Evolutionary conservation across 176 grass and related monocot species (phyloP).

Genomic region (Paspalum notatum): DNA sequence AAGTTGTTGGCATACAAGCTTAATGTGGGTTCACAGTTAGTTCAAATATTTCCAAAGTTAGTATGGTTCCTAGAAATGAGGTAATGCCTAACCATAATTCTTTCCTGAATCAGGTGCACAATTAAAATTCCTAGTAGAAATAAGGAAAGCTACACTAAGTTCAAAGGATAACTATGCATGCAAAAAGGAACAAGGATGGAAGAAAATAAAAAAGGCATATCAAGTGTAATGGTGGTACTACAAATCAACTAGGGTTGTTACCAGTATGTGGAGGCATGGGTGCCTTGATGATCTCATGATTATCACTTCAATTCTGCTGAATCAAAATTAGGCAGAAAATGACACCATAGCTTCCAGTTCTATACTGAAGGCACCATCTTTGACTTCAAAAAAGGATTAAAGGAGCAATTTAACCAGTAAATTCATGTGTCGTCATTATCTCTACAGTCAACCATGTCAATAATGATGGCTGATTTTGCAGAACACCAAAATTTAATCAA

Average conservation of each 20-base stretch:
- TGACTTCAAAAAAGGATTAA: slow-evolving; percentile 48
- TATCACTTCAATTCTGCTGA: slow-evolving; percentile 45
- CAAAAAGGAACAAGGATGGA: slow-evolving; percentile 22
- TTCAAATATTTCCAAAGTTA: slow-evolving; percentile 10
- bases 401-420: slow-evolving; percentile 68
- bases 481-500: slow-evolving; percentile 71
- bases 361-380: slow-evolving; percentile 61
- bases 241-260: slow-evolving; percentile 30
- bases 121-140: not conserved
- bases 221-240: slow-evolving; percentile 30
- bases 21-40: not conserved
- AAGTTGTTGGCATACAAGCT: slow-evolving; percentile 16
- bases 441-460: slow-evolving; percentile 81
- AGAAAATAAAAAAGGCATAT: slow-evolving; percentile 6
- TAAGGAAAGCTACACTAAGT: not conserved
- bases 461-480: slow-evolving; percentile 54
- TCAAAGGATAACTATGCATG: not conserved
- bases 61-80: not conserved
- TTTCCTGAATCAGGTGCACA: slow-evolving; percentile 5
- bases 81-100: not conserved
- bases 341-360: slow-evolving; percentile 41
- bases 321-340: slow-evolving; percentile 48
- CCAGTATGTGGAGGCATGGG: slow-evolving; percentile 47
- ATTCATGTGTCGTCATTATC: slow-evolving; percentile 76
- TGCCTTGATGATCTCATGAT: slow-evolving; percentile 41